Base-by-base conservation (phyloP, 1,139 yeast genomes). In the Sugiyamaella pinicola region DNA sequence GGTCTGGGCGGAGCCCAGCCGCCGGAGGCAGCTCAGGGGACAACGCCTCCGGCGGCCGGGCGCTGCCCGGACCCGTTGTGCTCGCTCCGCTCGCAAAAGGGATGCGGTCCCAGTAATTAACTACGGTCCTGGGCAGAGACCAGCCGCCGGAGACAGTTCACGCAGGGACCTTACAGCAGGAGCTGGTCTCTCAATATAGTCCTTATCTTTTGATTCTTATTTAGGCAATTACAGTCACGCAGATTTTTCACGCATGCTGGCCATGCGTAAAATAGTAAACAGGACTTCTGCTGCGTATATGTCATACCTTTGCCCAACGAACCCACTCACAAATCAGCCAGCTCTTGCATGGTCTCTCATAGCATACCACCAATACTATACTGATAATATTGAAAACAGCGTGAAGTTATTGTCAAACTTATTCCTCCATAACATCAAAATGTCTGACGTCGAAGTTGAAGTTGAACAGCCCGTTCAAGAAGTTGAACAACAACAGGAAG, bases 401-500 rank as follows among this genome's bases (percentile, higher is more conserved):
- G 47, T 17, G 40, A 43, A 43, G 39, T 46, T 46, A 35, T 33
- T 46, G 12, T 28, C 49, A 35, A 29, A 34, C 34, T 29, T 42
- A 48, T 47, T 42, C 46, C 39, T 17, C 47, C 15, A 42, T 29
- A 33, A 43, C 28, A 21, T 47, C 62, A 62, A 49, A 42, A 64
- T 64, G 68, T 59, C 68, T 56, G 69, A 63, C 57, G 62, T 59
- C 55, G 62, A 60, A 56, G 62, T 53, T 33, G 52, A 57, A 51
- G 56, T 56, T 50, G 60, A 60, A 53, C 62, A 59, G 53, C 64
- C 60, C 38, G 42, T 49, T 37, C 55, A 57, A 51, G 61, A 57
- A 43, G 39, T 44, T 44, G 57, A 58, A 54, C 59, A 55, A 44
- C 52, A 53, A 45, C 63, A 61, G 54, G 62, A 58, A 52, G 58